These are phyloP conservation scores for Eucommia ulmoides DNA, from an alignment of 257 asterid species.

Conservation along the genomic window DNA sequence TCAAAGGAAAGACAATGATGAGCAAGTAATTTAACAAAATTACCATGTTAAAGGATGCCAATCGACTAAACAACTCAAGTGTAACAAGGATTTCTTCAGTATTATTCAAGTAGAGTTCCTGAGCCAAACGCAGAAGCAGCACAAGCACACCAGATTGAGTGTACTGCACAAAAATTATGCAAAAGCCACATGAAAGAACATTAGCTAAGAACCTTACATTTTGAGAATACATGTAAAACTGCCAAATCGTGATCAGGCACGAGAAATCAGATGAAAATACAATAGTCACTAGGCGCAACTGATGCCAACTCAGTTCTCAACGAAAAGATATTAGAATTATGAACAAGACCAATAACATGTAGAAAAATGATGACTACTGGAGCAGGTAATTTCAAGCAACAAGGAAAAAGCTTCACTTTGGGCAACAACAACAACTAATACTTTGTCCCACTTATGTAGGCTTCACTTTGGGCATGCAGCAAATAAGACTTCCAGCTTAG, in stretches of 20 bases:
- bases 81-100: constrained; percentile 41
- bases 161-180: constrained; percentile 34
- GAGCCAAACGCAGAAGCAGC: constrained; percentile 72
- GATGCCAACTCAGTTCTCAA: too few relatives aligned
- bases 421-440: too few relatives aligned
- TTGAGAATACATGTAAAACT: background rate
- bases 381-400: background rate
- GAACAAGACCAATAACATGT: background rate
- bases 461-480: too few relatives aligned
- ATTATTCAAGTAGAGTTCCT: constrained; percentile 35
- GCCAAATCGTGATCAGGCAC: background rate
- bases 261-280: background rate
- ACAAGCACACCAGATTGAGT: constrained; percentile 69
- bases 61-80: constrained; percentile 69
- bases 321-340: too few relatives aligned
- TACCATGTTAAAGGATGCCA: constrained; percentile 73
- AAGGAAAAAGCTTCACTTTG: background rate
- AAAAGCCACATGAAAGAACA: constrained; percentile 3
- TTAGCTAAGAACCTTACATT: background rate
- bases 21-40: constrained; percentile 10
- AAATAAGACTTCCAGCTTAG: too few relatives aligned
- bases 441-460: too few relatives aligned
- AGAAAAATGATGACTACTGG: background rate
- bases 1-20: background rate
- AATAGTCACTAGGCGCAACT: too few relatives aligned